phyloP scores from a whole-genome alignment of 192 early-diverging fungal genomes.

The Podila epigama region DNA sequence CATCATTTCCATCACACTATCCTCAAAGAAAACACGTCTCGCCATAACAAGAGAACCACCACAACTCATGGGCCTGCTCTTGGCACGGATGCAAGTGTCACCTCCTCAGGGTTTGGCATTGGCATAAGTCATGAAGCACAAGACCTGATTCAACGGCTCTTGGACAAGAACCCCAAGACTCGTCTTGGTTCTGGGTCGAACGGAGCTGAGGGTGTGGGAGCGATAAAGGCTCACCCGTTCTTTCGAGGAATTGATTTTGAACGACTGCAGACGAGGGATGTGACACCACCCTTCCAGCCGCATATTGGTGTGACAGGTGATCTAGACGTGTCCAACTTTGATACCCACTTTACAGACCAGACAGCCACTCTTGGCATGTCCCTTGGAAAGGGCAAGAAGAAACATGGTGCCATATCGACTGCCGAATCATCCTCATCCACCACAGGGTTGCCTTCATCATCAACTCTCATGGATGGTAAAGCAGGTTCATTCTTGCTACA shows the following conservation, averaged over 20 bases:
- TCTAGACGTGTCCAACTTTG: constrained; percentile 77
- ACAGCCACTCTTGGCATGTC: constrained; percentile 29
- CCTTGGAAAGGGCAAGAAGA: background rate
- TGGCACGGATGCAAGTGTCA: too few species aligned
- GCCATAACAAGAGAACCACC: background rate
- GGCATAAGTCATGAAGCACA: constrained; percentile 65
- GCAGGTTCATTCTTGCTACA: constrained; percentile 31
- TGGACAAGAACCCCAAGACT: constrained; percentile 68
- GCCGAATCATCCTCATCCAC: background rate
- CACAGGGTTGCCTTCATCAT: background rate
- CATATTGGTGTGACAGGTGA: constrained; percentile 53
- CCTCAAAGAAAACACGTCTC: constrained; percentile 15
- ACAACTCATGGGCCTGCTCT: background rate
- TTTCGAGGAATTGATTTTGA: constrained; percentile 75
- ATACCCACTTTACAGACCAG: constrained; percentile 72
- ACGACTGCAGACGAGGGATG: constrained; percentile 66
- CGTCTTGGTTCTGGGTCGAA: constrained; percentile 65
- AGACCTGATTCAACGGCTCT: constrained; percentile 67
- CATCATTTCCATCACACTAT: constrained; percentile 32
- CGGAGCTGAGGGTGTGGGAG: constrained; percentile 57
- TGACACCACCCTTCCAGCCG: constrained; percentile 63
- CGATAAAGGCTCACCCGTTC: constrained; percentile 77
- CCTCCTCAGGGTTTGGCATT: too few species aligned
- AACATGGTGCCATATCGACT: background rate
- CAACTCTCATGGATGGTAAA: constrained; percentile 17